Base-by-base conservation (phyloP, 2,329 filamentous ascomycete species). In the Neofusicoccum kwambonambiense region DNA sequence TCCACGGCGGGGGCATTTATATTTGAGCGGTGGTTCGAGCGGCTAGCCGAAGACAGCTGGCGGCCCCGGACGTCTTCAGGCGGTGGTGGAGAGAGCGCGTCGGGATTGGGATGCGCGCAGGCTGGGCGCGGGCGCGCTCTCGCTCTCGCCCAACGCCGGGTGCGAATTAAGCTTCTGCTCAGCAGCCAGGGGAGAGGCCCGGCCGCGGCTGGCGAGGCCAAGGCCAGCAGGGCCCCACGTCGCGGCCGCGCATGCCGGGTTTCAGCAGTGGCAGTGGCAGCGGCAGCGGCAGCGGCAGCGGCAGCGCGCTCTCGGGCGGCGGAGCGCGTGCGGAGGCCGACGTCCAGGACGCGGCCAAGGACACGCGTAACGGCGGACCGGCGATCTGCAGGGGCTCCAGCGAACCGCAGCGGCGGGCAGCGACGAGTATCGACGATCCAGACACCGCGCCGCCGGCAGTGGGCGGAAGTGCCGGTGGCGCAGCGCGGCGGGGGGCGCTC, bases 1-100 rank as follows among this genome's bases (percentile, higher is more conserved):
- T 67, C 69, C 66, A 45, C 70, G 71, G 71, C 39, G 39, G 37
- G 39, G 7, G 35, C 19, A 41, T 37, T 56, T 64, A 54, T 54
- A 64, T 35, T 45, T 6, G 22, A 22, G 13, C 11, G 27, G 39
- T 42, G 52, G 52, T 44, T 57, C 52, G 52, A 57, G 39, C 27
- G 47, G 47, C 39, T 42, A 44, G 47, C 60, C 60, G 13, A 39
- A n/a, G 35, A n/a, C 35, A 45, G 58, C 45, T n/a, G 39, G 39
- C 35, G 58, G 45, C 47, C 60, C 60, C 52, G 37, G 60, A 45
- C 8, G 9, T 47, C 50, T 47, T 54, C 61, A 56, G 41, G 50
- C 41, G 39, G 51, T 54, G 61, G 61, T 64, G 61, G 61, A 64
- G 61, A 64, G 61, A 56, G 37, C 17, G 22, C 31, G 27, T 15